These are phyloP conservation scores for Yarrowia osloensis DNA, from an alignment of 805 yeast species.

Conservation along the genomic window DNA sequence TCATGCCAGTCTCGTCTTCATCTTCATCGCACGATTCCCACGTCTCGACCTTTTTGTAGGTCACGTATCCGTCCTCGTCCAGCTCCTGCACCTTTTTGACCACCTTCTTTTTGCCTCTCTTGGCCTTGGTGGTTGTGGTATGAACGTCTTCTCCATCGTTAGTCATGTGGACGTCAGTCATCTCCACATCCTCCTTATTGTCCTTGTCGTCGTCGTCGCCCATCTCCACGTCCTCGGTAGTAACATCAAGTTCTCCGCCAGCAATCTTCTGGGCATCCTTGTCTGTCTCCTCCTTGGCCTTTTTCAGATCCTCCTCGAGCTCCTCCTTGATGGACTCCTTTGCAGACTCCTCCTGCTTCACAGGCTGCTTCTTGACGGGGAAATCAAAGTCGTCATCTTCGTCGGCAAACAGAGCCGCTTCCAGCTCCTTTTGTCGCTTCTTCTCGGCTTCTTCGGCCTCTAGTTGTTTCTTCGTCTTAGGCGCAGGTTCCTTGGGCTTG, in stretches of 20 bases:
- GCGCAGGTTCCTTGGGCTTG: neutral
- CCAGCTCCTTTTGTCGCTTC: slow-evolving; percentile 20
- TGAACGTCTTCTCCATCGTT: neutral
- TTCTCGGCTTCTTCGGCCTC: neutral
- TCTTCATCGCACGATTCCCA: slow-evolving; percentile 27
- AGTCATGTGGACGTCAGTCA: neutral
- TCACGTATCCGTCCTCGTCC: slow-evolving; percentile 28
- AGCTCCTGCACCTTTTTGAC: slow-evolving; percentile 3
- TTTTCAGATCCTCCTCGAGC: neutral
- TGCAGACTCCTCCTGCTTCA: neutral
- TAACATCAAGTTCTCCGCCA: neutral
- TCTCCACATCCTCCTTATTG: neutral
- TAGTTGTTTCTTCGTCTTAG: neutral
- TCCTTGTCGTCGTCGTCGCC: neutral
- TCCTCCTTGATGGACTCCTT: neutral
- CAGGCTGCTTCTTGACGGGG: neutral
- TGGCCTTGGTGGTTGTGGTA: neutral
- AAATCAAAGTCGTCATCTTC: neutral
- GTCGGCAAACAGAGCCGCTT: slow-evolving; percentile 10
- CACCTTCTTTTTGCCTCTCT: slow-evolving; percentile 16
- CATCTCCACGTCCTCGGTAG: slow-evolving; percentile 13
- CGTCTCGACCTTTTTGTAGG: slow-evolving; percentile 12
- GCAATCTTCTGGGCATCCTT: neutral
- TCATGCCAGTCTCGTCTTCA: slow-evolving; percentile 17
- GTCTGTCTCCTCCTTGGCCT: neutral